These are phyloP conservation scores for Gamarada debralockiae DNA, from an alignment of 495 filamentous ascomycete genomes.

Conservation along the genomic window DNA sequence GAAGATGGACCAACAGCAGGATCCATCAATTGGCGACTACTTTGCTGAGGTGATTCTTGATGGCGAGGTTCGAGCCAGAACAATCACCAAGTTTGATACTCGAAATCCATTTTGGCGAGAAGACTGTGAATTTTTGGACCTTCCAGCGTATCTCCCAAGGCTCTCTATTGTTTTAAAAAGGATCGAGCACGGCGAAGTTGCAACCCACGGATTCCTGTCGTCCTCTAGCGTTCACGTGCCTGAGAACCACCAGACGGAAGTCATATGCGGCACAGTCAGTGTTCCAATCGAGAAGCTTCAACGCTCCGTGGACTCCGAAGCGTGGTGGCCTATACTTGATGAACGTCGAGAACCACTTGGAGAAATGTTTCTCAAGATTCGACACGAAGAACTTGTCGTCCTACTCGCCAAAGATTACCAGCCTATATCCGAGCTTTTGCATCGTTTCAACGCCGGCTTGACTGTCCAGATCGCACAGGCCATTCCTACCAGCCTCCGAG, in stretches of 20 bases:
- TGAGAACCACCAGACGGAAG: constrained; percentile 29
- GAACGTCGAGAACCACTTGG: constrained; percentile 69
- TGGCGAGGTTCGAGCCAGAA: constrained; percentile 82
- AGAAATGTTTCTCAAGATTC: constrained; percentile 80
- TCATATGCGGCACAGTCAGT: constrained; percentile 69
- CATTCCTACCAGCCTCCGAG: constrained; percentile 70
- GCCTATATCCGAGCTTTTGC: constrained; percentile 77
- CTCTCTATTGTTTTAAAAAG: constrained; percentile 81
- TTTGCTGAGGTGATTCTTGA: constrained; percentile 92
- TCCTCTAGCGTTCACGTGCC: constrained; percentile 19
- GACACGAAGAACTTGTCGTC: constrained; percentile 83
- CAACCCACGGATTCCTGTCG: constrained; percentile 21
- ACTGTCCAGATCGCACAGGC: constrained; percentile 80
- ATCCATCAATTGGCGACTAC: constrained; percentile 54
- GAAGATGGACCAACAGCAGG: constrained; percentile 29
- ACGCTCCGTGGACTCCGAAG: constrained; percentile 73
- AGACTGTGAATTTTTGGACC: constrained; percentile 80
- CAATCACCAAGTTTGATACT: constrained; percentile 75
- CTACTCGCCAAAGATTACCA: constrained; percentile 83
- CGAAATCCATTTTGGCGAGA: constrained; percentile 93
- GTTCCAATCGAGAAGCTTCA: constrained; percentile 82
- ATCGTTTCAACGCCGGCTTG: constrained; percentile 76
- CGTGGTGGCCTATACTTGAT: constrained; percentile 84
- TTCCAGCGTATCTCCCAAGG: constrained; percentile 75
- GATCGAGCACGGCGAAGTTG: constrained; percentile 38